Base-by-base conservation (phyloP, 257 asterid species). In the Penstemon barbatus region DNA sequence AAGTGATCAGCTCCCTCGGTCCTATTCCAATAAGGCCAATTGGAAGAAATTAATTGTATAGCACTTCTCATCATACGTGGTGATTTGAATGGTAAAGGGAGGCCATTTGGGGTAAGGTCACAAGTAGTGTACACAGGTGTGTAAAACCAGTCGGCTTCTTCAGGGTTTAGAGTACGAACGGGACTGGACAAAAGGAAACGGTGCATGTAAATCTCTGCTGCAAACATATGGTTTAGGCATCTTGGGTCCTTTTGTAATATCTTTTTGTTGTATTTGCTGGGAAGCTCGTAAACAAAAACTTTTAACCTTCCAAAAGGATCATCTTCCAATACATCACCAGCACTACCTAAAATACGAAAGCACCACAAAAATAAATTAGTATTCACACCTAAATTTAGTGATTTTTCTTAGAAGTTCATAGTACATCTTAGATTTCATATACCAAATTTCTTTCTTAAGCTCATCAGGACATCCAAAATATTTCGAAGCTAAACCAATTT, bases 31-130 rank as follows among this genome's bases (percentile, higher is more conserved):
- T 84, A 89, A 11, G 98, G 96, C 96, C 96, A 89, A 72, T 82
- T 89, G 65, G 96, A 89, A 51, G 98, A 79, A 59, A 92, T 86
- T 40, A 92, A 87, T 74, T 87, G 96, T 72, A 92, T 84, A 19
- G 96, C 98, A 75, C 96, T 89, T 78, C 96, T 83, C 96, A 92
- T 92, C 94, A 91, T 84, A 25, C 95, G 90, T 6, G 96, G 98
- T 7, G 98, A 89, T 73, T 86, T 89, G 78, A 84, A 84, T 51
- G 97, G 96, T 50, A 89, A 77, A 11, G 98, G 97, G 66, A 89
- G 92, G 51, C 97, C 97, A 59, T 92, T 92, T 36, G 96, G 95
- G 1, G 97, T 89, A 15, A 92, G 86, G 79, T 92, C 95, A 60
- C 97, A 89, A 62, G 97, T 89, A 10, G 88, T 53, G 61, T 91